These are phyloP conservation scores for Mycena vitilis DNA, from an alignment of 768 basidiomycete genomes.

Conservation along the genomic window DNA sequence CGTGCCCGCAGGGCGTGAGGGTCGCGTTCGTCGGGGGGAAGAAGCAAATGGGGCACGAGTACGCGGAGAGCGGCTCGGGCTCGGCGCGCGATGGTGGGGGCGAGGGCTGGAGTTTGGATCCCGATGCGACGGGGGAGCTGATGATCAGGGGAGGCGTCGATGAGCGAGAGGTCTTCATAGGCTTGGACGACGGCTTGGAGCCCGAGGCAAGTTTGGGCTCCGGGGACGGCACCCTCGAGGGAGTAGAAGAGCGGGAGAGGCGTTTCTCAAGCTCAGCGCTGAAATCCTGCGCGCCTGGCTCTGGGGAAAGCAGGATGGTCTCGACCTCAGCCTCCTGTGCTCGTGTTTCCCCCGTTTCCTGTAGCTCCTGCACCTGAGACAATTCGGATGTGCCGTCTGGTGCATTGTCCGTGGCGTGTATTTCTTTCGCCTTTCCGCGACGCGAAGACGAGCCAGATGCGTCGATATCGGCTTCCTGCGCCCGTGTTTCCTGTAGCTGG, in stretches of 20 bases:
- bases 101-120: conserved; percentile 28
- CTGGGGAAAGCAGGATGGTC: conserved; percentile 24
- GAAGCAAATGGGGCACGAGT: conserved; percentile 86
- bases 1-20: conserved; percentile 83
- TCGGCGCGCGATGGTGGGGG: conserved; percentile 26
- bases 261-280: conserved; percentile 28
- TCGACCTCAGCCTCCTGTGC: conserved; percentile 6
- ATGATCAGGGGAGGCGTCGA: conserved; percentile 9
- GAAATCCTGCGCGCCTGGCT: conserved; percentile 41
- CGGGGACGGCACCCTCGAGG: conserved; percentile 4
- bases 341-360: not conserved
- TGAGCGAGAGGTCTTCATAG: not conserved
- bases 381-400: not conserved
- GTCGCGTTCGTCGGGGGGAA: conserved; percentile 80
- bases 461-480: not conserved
- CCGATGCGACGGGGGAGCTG: conserved; percentile 17
- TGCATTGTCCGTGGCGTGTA: not conserved
- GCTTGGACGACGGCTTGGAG: not conserved
- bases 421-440: too few relatives aligned
- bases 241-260: not conserved
- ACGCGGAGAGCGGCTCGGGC: conserved; percentile 62
- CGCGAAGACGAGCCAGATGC: too few relatives aligned
- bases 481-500: not conserved
- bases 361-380: not conserved
- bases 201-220: not conserved